Evolutionary conservation across 208 protist genomes (phyloP).

Genomic region (Trypanosoma lewisi): DNA sequence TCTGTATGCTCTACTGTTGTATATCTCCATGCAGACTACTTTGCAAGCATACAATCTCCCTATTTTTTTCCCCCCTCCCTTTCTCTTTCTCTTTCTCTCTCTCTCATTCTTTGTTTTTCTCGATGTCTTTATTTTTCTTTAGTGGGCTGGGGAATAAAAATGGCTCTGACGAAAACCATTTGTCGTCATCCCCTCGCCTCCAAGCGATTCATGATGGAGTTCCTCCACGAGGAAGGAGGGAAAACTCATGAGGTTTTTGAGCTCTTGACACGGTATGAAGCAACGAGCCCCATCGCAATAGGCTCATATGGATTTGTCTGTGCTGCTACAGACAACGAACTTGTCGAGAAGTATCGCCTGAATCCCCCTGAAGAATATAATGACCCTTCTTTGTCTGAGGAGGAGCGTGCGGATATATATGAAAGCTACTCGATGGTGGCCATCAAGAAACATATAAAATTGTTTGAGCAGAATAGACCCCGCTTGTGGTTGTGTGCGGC

Average conservation of each 20-base stretch:
- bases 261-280: constrained; percentile 74
- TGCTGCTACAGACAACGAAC: constrained; percentile 65
- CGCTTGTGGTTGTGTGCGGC: constrained; percentile 86
- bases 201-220: constrained; percentile 72
- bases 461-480: constrained; percentile 77
- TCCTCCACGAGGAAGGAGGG: constrained; percentile 36
- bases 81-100: constrained; percentile 5
- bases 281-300: constrained; percentile 53
- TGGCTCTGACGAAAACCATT: constrained; percentile 30
- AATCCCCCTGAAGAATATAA: constrained; percentile 49
- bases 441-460: constrained; percentile 70
- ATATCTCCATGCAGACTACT: background rate
- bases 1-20: background rate
- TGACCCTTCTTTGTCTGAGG: constrained; percentile 28
- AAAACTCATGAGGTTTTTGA: constrained; percentile 73
- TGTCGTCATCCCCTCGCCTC: constrained; percentile 73
- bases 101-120: background rate
- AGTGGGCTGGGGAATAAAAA: background rate
- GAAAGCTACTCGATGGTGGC: constrained; percentile 65
- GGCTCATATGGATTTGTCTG: constrained; percentile 82
- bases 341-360: constrained; percentile 50
- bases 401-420: constrained; percentile 63
- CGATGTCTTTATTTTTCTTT: constrained; percentile 4
- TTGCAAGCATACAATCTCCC: background rate
- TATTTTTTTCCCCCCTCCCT: background rate